Evolutionary conservation across 176 grass and related monocot genomes (phyloP), one percentile per base, ranked within the genome.

Genomic region (Bothriochloa decipiens): DNA sequence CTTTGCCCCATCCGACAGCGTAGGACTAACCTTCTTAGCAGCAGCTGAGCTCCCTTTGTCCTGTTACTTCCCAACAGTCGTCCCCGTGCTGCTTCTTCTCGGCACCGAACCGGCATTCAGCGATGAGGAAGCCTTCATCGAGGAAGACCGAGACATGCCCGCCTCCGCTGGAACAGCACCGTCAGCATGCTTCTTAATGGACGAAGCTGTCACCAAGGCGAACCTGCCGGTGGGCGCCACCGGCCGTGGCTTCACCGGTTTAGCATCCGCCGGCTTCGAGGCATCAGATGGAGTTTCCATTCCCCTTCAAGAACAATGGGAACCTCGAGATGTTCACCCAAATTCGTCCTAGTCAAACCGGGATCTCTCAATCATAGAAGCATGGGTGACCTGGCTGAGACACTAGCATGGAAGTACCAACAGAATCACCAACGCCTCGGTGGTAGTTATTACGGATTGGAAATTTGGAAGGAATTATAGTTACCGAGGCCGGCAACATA

Each of bases 21-120:
- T 86, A 81, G 90, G 77, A 90, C 70, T 79, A 33, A 68, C 47
- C 40, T 90, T 92, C 74, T 86, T 94, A 58, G 16, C 85, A 82
- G 63, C 69, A 87, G 52, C 67, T 40, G 57, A 78, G 64, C 74
- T 43, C 63, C 75, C 90, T 84, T 78, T 92, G 18, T 88, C 82
- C 47, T 74, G 82, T 9, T 64, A 82, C 80, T 78, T 95, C 49
- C 82, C 77, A 8, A 4, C 15, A 46, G 76, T 70, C 14, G 76
- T 75, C 14, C 90, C 90, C 1, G 85, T 84, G 66, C 90, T 92
- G 61, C 84, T 95, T 84, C 85, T 88, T 82, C 93, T 90, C 75
- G 57, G 79, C 32, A 74, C 68, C 0, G 50, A 77, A 86, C 68
- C 43, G 27, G 80, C 71, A 52, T 55, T 90, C 22, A 17, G 27